Evolutionary conservation across 495 filamentous ascomycete species (phyloP), one percentile per base, ranked within the genome.

Genomic region (Trichoderma asperelloides): DNA sequence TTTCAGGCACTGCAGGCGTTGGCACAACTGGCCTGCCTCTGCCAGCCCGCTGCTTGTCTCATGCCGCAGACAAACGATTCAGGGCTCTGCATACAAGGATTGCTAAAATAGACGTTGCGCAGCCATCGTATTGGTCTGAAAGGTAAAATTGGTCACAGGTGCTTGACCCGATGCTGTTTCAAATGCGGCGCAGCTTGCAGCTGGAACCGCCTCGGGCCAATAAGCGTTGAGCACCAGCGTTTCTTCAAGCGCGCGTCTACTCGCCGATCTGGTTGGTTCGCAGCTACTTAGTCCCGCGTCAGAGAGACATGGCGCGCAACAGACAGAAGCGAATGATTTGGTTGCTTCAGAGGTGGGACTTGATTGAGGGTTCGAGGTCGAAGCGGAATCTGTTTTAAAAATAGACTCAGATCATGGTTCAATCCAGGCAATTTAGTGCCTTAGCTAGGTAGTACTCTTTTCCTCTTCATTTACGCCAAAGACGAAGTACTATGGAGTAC

Each of bases 231-330:
- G 55, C 25, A 12, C 12, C 16, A 8, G 55, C 55, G 55, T 60
- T 60, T 60, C 55, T 28, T 12, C 55, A 60, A 60, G 55, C 55
- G 55, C 55, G 55, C 55, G 55, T 60, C 25, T 60, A 60, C 55
- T 1, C 1, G 12, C 23, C 25, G 23, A 30, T 7, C 55, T 60
- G 27, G 55, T 51, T 51, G 47, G 47, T 51, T 51, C 47, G 47
- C 18, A 18, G 18, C n/a, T 8, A 9, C 21, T 5, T 21, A 51
- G 16, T 51, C 18, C 47, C 47, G 47, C 47, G 47, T 9, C 15
- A 51, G 47, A 25, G 47, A n/a, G 43, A 12, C 43, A 47, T 15
- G 47, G 9, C 47, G 5, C 2, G 47, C 47, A 3, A 21, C 3
- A 18, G 47, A 51, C 15, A 47, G 13, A 47, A 47, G 11, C 43